Evolutionary conservation across 2,329 filamentous ascomycete species (phyloP).

Genomic region (Colletotrichum sansevieriae): DNA sequence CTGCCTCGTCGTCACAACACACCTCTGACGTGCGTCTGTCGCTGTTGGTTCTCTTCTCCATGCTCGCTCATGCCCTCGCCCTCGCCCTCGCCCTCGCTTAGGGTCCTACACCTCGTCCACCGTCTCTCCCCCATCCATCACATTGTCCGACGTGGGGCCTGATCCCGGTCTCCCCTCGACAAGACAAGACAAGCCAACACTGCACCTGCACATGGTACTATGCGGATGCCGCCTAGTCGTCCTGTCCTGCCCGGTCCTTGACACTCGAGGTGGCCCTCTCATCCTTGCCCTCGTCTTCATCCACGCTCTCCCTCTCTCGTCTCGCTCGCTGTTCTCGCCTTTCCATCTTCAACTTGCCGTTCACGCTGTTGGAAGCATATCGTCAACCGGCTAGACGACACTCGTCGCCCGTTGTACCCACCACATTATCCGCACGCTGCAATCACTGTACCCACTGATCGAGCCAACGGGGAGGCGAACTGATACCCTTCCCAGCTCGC

Average conservation of each 20-base stretch:
- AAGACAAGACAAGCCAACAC: constrained; percentile 39
- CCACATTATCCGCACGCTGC: too few species aligned
- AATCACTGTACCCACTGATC: neutral
- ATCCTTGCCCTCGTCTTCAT: neutral
- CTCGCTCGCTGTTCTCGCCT: neutral
- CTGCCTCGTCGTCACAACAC: constrained; percentile 8
- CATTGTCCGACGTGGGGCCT: constrained; percentile 39
- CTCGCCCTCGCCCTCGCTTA: neutral
- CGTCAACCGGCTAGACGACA: neutral
- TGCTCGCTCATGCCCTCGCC: constrained; percentile 1
- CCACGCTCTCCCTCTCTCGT: neutral
- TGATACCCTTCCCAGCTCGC: constrained; percentile 1
- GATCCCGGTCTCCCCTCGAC: constrained; percentile 33
- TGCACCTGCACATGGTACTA: constrained; percentile 19
- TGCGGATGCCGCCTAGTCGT: neutral
- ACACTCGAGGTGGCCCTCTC: neutral
- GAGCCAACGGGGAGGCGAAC: constrained; percentile 20
- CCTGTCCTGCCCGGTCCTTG: constrained; percentile 4
- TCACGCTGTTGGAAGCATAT: neutral
- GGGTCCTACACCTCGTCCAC: constrained; percentile 13
- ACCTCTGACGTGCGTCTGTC: constrained; percentile 8
- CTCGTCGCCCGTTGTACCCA: too few species aligned
- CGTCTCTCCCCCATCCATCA: constrained; percentile 35
- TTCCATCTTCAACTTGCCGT: constrained; percentile 6
- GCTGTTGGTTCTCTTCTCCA: neutral